Evolutionary conservation across 352 stramenopile genomes (phyloP).

Genomic region (Elongisporangium anandrum): DNA sequence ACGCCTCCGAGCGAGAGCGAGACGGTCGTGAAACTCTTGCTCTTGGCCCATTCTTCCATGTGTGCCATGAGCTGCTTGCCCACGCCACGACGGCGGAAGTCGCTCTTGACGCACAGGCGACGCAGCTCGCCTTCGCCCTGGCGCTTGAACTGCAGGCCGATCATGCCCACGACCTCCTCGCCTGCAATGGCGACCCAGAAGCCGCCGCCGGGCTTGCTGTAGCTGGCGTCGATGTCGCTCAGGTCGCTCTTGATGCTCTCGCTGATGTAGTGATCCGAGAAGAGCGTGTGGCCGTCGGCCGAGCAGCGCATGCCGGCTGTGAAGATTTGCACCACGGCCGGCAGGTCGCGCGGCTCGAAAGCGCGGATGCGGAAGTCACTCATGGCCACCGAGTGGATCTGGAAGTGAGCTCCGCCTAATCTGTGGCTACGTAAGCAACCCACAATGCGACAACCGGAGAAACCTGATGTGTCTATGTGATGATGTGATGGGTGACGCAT

Average conservation of each 20-base stretch:
- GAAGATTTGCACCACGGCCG: slow-evolving; percentile 28
- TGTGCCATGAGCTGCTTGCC: slow-evolving; percentile 14
- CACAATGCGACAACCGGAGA: background rate
- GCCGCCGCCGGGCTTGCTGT: slow-evolving; percentile 29
- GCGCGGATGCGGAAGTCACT: slow-evolving; percentile 21
- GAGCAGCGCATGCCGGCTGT: slow-evolving; percentile 31
- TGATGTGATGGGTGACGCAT: background rate
- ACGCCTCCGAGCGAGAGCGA: slow-evolving; percentile 12
- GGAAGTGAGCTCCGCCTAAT: background rate
- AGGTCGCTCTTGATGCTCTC: slow-evolving; percentile 30
- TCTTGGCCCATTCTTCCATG: slow-evolving; percentile 13
- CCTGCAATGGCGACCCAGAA: slow-evolving; percentile 36
- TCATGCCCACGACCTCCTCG: slow-evolving; percentile 10
- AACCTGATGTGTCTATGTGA: background rate
- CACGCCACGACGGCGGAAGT: slow-evolving; percentile 18
- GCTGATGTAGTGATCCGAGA: slow-evolving; percentile 24
- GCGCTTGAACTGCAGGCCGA: slow-evolving; percentile 16
- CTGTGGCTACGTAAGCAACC: background rate
- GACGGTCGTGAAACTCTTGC: slow-evolving; percentile 7
- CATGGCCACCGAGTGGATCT: background rate
- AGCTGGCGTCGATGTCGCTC: slow-evolving; percentile 23
- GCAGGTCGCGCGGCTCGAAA: slow-evolving; percentile 23
- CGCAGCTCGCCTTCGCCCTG: slow-evolving; percentile 19
- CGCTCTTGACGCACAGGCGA: slow-evolving; percentile 18
- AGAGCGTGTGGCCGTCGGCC: slow-evolving; percentile 11